These are phyloP conservation scores for Cercophora sp. DNA, from an alignment of 495 filamentous ascomycete genomes.

Conservation along the genomic window DNA sequence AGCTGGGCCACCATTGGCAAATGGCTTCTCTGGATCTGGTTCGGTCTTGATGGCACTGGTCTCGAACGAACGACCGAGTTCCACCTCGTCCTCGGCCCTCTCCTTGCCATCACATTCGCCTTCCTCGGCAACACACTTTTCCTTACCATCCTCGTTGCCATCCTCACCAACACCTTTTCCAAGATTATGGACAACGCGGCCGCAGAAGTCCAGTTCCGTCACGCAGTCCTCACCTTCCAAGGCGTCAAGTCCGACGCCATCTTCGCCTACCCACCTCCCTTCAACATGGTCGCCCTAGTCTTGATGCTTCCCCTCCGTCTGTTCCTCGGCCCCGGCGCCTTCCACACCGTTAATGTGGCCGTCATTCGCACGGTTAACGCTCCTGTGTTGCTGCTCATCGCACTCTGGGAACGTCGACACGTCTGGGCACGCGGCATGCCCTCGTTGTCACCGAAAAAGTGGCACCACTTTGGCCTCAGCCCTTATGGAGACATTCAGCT, in stretches of 20 bases:
- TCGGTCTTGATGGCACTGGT: conserved; percentile 63
- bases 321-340: conserved; percentile 49
- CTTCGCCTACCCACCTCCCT: conserved; percentile 61
- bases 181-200: conserved; percentile 57
- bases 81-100: conserved; percentile 55
- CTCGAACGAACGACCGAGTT: conserved; percentile 55
- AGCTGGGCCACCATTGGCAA: conserved; percentile 53
- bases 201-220: conserved; percentile 60
- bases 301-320: conserved; percentile 56
- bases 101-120: conserved; percentile 59
- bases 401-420: conserved; percentile 47
- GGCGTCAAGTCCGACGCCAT: conserved; percentile 62
- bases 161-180: conserved; percentile 61
- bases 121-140: conserved; percentile 67
- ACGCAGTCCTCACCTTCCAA: conserved; percentile 61
- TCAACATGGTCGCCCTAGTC: conserved; percentile 58
- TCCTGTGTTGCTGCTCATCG: conserved; percentile 52
- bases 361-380: conserved; percentile 52
- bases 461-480: conserved; percentile 49
- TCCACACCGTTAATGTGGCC: conserved; percentile 60
- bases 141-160: conserved; percentile 62
- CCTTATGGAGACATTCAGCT: conserved; percentile 58
- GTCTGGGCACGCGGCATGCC: conserved; percentile 29
- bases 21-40: conserved; percentile 71
- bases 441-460: conserved; percentile 25